phyloP scores from a whole-genome alignment of 352 stramenopile genomes.

The Nothophytophthora sp. region DNA sequence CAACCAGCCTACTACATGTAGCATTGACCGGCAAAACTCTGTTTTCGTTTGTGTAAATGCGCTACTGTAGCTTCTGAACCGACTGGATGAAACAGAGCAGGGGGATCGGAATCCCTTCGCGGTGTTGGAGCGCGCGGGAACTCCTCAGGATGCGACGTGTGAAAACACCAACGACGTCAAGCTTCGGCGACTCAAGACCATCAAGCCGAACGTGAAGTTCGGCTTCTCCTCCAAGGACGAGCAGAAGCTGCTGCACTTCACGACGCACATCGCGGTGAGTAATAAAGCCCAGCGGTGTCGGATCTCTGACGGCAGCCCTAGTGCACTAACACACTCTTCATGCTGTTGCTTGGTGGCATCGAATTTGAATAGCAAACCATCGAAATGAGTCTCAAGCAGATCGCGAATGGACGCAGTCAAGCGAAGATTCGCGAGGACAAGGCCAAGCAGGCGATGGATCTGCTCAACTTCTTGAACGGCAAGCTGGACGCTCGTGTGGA shows the following conservation, averaged over 20 bases:
- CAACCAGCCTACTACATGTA: too few relatives aligned
- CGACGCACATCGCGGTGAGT: constrained; percentile 50
- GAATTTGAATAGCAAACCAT: constrained; percentile 45
- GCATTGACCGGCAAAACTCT: constrained; percentile 1
- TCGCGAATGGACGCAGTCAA: constrained; percentile 27
- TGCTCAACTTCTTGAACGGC: constrained; percentile 61
- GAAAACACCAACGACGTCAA: constrained; percentile 41
- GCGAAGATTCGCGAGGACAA: constrained; percentile 49
- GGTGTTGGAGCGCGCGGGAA: constrained; percentile 3
- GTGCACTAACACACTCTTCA: background rate
- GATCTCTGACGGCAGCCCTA: too few relatives aligned
- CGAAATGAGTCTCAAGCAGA: constrained; percentile 49
- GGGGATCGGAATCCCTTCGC: constrained; percentile 7
- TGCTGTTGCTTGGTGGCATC: too few relatives aligned
- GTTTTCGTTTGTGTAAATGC: background rate
- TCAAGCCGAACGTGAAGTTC: constrained; percentile 22
- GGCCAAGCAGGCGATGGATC: constrained; percentile 46
- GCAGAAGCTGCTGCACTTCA: constrained; percentile 65
- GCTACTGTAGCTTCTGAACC: constrained; percentile 49
- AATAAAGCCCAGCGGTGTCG: too few relatives aligned
- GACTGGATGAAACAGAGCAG: constrained; percentile 23
- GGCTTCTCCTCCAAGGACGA: constrained; percentile 67
- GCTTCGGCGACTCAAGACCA: constrained; percentile 30
- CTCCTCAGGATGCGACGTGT: constrained; percentile 14
- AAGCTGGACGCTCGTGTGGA: constrained; percentile 18